A percentile compares a stretch with the other conserved stretches of the same genome.
Conservation (phyloP, 345 rosid genomes). For the Microthlaspi erraticum region DNA sequence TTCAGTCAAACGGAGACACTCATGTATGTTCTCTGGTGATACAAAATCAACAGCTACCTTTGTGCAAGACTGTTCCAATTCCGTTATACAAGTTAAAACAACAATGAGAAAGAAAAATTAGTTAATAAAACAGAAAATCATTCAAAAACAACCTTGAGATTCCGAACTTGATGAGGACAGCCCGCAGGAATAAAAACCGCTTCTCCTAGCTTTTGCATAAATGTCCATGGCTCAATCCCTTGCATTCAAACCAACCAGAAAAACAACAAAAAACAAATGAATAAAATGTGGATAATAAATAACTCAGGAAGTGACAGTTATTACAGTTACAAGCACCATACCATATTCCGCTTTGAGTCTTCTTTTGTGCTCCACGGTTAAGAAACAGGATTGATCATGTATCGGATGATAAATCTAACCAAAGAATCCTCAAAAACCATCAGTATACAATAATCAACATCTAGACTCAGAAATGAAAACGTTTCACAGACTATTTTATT, state of each 20-base stretch:
- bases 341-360: conserved; percentile 84
- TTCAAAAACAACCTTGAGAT: conserved; percentile 69
- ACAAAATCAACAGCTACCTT: conserved; percentile 95
- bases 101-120: neutral
- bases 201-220: conserved; percentile 81
- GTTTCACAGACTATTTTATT: neutral
- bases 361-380: conserved; percentile 72
- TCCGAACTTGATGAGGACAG: conserved; percentile 98
- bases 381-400: conserved; percentile 81
- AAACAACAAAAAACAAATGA: conserved; percentile 1
- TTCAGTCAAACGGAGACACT: conserved; percentile 82
- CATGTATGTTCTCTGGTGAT: conserved; percentile 79
- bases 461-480: neutral
- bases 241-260: conserved; percentile 8
- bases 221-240: conserved; percentile 97
- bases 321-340: conserved; percentile 36
- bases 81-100: neutral
- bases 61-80: conserved; percentile 74
- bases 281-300: neutral
- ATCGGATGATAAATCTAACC: conserved; percentile 79
- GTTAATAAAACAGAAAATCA: neutral
- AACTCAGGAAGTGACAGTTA: neutral
- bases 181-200: conserved; percentile 97
- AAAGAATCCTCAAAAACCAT: neutral
- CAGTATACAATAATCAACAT: neutral